Conservation (phyloP, 2,329 filamentous ascomycete genomes). For the Colletotrichum tamarilloi region DNA sequence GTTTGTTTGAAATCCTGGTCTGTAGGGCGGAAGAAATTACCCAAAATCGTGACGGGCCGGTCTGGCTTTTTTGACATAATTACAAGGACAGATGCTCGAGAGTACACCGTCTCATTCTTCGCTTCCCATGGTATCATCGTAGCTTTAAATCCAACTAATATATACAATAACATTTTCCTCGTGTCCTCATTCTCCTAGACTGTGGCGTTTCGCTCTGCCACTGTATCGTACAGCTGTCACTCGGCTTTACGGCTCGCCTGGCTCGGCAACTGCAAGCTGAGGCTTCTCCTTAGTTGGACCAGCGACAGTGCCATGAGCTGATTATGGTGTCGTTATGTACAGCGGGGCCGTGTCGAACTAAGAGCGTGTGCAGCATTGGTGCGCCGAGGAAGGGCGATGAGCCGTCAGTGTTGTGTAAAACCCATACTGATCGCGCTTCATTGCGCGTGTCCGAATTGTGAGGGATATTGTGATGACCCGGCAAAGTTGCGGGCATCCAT, state of each 20-base stretch:
- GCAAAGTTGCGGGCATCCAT: constrained; percentile 57
- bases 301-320: constrained; percentile 9
- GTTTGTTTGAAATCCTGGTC: neutral
- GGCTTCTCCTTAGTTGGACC: constrained; percentile 5
- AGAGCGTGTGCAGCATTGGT: neutral
- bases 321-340: neutral
- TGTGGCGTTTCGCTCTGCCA: neutral
- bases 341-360: constrained; percentile 5
- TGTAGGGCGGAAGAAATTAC: neutral
- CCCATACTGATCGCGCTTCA: neutral
- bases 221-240: neutral
- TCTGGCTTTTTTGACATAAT: constrained; percentile 16
- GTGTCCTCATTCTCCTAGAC: constrained; percentile 7
- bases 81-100: constrained; percentile 28
- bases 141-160: constrained; percentile 2
- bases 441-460: constrained; percentile 34
- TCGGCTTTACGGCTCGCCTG: neutral
- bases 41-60: constrained; percentile 7
- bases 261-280: neutral
- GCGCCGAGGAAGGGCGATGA: neutral
- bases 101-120: constrained; percentile 12
- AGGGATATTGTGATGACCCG: constrained; percentile 46
- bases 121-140: constrained; percentile 31
- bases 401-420: neutral
- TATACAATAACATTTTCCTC: constrained; percentile 12